phyloP scores from a whole-genome alignment of 2,329 filamentous ascomycete species.

The Verticillium isaacii region DNA sequence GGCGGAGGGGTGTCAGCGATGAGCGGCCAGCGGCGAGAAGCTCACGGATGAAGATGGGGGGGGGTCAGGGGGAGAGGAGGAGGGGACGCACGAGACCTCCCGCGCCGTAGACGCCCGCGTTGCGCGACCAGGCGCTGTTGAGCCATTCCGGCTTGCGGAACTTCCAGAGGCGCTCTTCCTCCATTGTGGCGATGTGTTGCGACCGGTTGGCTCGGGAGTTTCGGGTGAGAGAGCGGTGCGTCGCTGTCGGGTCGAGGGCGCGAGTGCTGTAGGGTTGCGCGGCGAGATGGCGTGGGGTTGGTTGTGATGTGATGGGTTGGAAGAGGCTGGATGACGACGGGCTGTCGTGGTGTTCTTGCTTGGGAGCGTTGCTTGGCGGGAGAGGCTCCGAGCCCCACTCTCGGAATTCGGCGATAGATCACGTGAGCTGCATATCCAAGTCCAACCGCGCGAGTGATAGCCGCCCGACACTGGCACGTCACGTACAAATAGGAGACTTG shows the following conservation, averaged over 20 bases:
- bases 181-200: slow-evolving; percentile 33
- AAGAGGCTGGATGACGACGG: neutral
- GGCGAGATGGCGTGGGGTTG: neutral
- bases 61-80: neutral
- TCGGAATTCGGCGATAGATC: neutral
- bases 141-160: slow-evolving; percentile 63
- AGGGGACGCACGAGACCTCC: slow-evolving; percentile 53
- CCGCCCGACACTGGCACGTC: neutral
- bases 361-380: neutral
- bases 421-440: neutral
- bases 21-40: too few relatives aligned
- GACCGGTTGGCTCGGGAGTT: neutral
- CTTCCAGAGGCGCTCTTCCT: slow-evolving; percentile 64
- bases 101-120: slow-evolving; percentile 57
- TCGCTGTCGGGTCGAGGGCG: neutral
- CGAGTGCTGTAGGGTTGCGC: neutral
- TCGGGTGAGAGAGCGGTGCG: neutral
- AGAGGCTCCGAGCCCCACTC: neutral
- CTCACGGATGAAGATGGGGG: too few relatives aligned
- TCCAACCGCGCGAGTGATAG: neutral
- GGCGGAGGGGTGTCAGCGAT: neutral
- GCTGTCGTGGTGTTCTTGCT: neutral
- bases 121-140: slow-evolving; percentile 59
- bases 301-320: neutral
- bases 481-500: neutral